Base-by-base conservation (phyloP, 2,329 filamentous ascomycete species). In the Alternaria infectoria region DNA sequence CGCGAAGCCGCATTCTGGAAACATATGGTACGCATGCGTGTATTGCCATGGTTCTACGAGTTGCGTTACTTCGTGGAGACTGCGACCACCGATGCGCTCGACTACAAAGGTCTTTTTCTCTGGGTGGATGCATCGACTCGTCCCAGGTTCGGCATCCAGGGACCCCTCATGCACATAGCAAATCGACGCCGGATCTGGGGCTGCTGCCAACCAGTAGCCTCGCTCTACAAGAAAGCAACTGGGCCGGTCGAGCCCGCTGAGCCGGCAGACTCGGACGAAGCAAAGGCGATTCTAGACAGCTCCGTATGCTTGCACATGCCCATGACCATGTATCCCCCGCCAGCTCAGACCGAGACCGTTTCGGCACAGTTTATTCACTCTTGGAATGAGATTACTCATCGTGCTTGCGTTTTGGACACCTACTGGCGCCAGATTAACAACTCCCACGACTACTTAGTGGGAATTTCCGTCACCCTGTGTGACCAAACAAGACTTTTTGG, bases 141-240 rank as follows among this genome's bases (percentile, higher is more conserved):
- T 9, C 65, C 71, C 12, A 57, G 54, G 4, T 54, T 62, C 9
- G 71, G 69, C 6, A 67, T 74, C 59, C 55, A 54, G n/a, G 71
- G 70, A 2, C 66, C 69, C 2, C 70, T 76, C 8, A 69, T 77
- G 68, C 67, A 66, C 6, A 62, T 79, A 54, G 76, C 77, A 21
- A 79, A 79, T 58, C 72, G 77, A 9, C 65, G 74, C 13, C 71
- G 76, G 23, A 77, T 79, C 11, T 79, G 76, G 75, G 47, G 44
- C 1, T 66, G 56, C 7, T 66, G 59, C 28, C 54, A 59, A 13
- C 36, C 54, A 11, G 44, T 69, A 10, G 62, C 50, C 12, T 45
- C 64, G 10, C 13, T 58, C 12, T 66, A 63, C 21, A 51, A 52
- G 7, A 47, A 51, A 19, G 52, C 49, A 17, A 32, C 54, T 3